Base-by-base conservation (phyloP, 352 stramenopile genomes). In the Thalassiosira allenii region DNA sequence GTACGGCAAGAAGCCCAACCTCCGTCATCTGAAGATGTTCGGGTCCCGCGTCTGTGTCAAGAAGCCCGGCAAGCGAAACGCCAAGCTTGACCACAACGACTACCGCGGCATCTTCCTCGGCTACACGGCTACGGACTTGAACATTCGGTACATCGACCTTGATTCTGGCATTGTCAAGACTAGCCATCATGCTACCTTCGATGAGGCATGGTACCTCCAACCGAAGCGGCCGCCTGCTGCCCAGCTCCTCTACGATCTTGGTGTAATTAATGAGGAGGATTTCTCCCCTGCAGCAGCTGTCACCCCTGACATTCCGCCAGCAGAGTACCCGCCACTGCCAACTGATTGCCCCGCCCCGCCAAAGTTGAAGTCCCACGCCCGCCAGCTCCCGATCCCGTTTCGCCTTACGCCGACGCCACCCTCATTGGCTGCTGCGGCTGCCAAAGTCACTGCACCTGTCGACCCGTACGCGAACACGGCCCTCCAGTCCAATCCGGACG, bases 51-150 rank as follows among this genome's bases (percentile, higher is more conserved):
- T 81, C 1, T 86, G 56, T 40, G 67, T 74, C 17, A 75, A 77
- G 43, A 40, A 59, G 2, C 44, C 77, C 1, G 54, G 51, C 0
- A 29, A 75, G n/a, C 44, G 57, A 4, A 22, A 30, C 1, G 34
- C 61, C 12, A 79, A 77, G 12, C 29, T 82, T 2, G 68, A 85
- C 23, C 37, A 23, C n/a, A 27, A 81, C 62, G 25, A 65, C 5
- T 83, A 79, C 23, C 32, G 51, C 8, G 82, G 78, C 20, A 73
- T 87, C n/a, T 89, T 89, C 54, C 22, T 87, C 17, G 78, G 77
- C 0, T 87, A 85, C 58, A 75, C 57, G 20, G 64, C 65, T 1
- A 82, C 74, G 2, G 54, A 71, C 33, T 4, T 52, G 9, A 81
- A 81, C 23, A 65, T 81, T n/a, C 1, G 25, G 0, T 81, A 75